Evolutionary conservation across 768 basidiomycete species (phyloP).

Genomic region (Russula sp.): DNA sequence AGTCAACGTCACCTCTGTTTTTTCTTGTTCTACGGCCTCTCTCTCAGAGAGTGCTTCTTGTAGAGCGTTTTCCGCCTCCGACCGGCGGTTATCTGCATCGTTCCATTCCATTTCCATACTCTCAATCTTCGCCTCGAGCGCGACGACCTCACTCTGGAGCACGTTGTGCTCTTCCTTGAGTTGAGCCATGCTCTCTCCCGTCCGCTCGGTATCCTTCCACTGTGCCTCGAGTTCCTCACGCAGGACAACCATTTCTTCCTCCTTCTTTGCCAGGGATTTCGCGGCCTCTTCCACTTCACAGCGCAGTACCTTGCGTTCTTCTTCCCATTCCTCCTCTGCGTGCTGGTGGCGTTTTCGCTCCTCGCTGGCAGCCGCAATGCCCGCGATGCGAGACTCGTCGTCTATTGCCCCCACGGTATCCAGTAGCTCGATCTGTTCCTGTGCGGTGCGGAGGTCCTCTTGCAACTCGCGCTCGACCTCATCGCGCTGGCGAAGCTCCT

Average conservation of each 20-base stretch:
- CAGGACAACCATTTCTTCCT: slow-evolving; percentile 33
- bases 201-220: slow-evolving; percentile 57
- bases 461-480: slow-evolving; percentile 48
- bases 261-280: slow-evolving; percentile 31
- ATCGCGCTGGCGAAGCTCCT: slow-evolving; percentile 37
- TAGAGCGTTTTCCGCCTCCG: slow-evolving; percentile 48
- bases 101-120: slow-evolving; percentile 49
- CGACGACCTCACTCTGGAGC: slow-evolving; percentile 26
- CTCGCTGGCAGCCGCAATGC: slow-evolving; percentile 22
- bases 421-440: slow-evolving; percentile 56
- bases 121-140: slow-evolving; percentile 25
- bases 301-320: slow-evolving; percentile 40
- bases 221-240: slow-evolving; percentile 64
- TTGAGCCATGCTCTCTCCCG: slow-evolving; percentile 39
- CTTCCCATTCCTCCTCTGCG: slow-evolving; percentile 40
- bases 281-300: slow-evolving; percentile 32
- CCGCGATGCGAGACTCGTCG: slow-evolving; percentile 34
- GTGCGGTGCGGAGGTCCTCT: slow-evolving; percentile 45
- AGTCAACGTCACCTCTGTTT: slow-evolving; percentile 6
- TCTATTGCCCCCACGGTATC: slow-evolving; percentile 29
- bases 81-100: slow-evolving; percentile 47
- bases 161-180: slow-evolving; percentile 30
- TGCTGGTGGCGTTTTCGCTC: slow-evolving; percentile 38
- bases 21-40: slow-evolving; percentile 41
- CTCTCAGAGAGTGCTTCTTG: slow-evolving; percentile 46